Evolutionary conservation across 2,329 filamentous ascomycete species (phyloP).

Genomic region (Akanthomyces lecanii): DNA sequence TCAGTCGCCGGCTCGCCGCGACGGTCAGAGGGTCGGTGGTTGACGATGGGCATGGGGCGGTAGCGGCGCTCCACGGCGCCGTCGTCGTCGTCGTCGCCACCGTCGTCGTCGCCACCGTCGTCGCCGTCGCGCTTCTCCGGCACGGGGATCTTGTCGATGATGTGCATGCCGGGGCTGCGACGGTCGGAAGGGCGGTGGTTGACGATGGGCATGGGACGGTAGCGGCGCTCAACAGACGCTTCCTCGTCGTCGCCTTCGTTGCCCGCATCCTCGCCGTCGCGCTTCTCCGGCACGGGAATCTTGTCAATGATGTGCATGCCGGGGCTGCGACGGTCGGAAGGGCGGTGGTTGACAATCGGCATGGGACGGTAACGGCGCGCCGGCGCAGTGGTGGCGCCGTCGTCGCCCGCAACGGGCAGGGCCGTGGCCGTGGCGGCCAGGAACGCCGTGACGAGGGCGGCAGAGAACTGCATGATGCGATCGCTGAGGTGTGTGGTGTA

Average conservation of each 20-base stretch:
- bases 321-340: background rate
- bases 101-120: background rate
- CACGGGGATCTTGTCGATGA: background rate
- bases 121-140: background rate
- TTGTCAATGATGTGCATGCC: constrained; percentile 5
- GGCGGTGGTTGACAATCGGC: constrained; percentile 4
- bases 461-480: constrained; percentile 5
- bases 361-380: background rate
- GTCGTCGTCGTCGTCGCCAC: background rate
- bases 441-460: background rate
- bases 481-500: background rate
- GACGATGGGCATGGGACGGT: background rate
- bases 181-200: background rate
- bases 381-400: background rate
- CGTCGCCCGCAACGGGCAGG: background rate
- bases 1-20: no score
- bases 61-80: no score
- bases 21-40: no score
- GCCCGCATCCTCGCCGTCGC: background rate
- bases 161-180: background rate
- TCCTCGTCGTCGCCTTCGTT: background rate
- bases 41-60: no score
- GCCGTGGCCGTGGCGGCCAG: background rate
- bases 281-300: background rate
- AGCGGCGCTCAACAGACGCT: background rate